Evolutionary conservation across 768 basidiomycete genomes (phyloP).

Genomic region (Suillus decipiens): DNA sequence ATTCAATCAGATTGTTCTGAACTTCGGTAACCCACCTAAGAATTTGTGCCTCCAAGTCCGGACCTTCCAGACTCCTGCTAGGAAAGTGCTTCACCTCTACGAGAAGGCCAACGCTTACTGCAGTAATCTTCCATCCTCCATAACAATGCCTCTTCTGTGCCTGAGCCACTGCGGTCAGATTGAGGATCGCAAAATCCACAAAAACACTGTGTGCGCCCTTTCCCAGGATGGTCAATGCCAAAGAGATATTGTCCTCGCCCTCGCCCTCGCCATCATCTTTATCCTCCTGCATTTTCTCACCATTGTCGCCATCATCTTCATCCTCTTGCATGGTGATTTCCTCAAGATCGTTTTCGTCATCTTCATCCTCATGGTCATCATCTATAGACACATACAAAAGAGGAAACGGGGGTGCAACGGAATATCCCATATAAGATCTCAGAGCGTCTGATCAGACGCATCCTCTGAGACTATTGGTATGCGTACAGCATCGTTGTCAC

Average conservation of each 20-base stretch:
- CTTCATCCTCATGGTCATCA: not conserved
- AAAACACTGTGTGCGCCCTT: not conserved
- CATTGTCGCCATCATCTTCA: no score
- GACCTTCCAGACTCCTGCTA: not conserved
- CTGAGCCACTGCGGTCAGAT: not conserved
- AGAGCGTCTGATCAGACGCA: no score
- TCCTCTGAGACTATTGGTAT: no score
- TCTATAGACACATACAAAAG: not conserved
- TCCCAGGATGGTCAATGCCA: not conserved
- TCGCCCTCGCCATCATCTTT: no score
- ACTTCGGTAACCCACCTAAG: no score
- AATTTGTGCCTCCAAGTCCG: fast-evolving
- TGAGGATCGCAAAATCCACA: not conserved
- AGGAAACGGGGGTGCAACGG: no score
- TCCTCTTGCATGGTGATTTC: no score
- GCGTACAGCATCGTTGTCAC: no score
- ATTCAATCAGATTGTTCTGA: not conserved
- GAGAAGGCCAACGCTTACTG: not conserved
- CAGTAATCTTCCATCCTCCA: not conserved
- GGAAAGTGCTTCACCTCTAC: not conserved
- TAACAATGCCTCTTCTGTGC: not conserved
- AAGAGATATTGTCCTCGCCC: not conserved
- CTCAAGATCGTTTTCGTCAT: no score
- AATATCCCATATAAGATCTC: no score
- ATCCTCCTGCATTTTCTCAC: no score